Percentiles rank a stretch among this genome's conserved stretches.
phyloP scores from a whole-genome alignment of 2,329 filamentous ascomycete genomes.

The Diaporthe citriasiana region DNA sequence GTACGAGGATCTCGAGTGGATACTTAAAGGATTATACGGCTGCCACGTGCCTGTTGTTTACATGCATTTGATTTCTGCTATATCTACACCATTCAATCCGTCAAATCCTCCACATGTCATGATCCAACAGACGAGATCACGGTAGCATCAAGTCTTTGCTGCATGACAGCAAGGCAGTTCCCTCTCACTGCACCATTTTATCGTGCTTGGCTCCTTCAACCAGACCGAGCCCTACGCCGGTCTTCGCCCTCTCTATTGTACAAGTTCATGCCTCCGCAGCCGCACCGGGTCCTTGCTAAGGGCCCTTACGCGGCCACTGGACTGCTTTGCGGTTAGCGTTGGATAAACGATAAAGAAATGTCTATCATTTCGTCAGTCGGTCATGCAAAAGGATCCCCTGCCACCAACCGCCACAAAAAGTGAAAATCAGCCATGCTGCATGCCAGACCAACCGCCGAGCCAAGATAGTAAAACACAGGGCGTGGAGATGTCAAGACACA shows the following conservation, averaged over 20 bases:
- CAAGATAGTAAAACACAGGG: constrained; percentile 35
- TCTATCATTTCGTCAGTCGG: constrained; percentile 39
- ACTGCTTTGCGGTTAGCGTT: constrained; percentile 25
- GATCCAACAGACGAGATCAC: constrained; percentile 33
- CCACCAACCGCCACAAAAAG: constrained; percentile 18
- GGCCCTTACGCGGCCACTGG: constrained; percentile 22
- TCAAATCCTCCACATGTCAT: constrained; percentile 11
- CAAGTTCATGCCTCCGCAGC: constrained; percentile 19
- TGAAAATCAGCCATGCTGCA: constrained; percentile 39
- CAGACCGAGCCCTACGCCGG: constrained; percentile 23
- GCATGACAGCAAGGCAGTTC: constrained; percentile 16
- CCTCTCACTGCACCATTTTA: constrained; percentile 4
- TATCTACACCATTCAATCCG: constrained; percentile 33
- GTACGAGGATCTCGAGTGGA: neutral
- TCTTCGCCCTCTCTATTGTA: constrained; percentile 36
- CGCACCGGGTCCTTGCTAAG: constrained; percentile 4
- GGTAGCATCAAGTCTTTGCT: constrained; percentile 10
- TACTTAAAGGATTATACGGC: neutral
- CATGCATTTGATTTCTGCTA: constrained; percentile 32
- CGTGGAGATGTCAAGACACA: constrained; percentile 16
- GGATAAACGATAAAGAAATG: constrained; percentile 30
- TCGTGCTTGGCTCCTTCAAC: constrained; percentile 9
- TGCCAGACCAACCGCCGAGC: constrained; percentile 37
- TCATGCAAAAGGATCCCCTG: constrained; percentile 36
- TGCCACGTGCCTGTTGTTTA: constrained; percentile 12